These are phyloP conservation scores for Fraxinus americana DNA, from an alignment of 257 asterid species.

Conservation along the genomic window DNA sequence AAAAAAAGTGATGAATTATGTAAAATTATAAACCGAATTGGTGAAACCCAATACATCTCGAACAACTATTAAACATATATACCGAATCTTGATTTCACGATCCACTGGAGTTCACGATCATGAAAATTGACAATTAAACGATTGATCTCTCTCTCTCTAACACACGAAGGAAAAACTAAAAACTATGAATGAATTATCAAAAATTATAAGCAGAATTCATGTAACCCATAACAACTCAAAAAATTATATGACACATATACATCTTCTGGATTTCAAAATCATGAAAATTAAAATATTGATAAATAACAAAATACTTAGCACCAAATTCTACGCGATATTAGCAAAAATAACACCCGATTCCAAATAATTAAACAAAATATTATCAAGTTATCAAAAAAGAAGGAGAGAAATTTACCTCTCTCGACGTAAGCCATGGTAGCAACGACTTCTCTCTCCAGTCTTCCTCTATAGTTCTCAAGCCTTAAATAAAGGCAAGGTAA, in stretches of 20 bases:
- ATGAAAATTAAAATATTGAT: background rate
- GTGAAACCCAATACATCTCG: background rate
- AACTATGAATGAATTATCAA: no score
- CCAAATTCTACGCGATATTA: conserved; percentile 7
- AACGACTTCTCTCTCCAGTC: conserved; percentile 29
- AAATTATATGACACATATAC: background rate
- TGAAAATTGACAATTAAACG: background rate
- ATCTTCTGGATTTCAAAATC: background rate
- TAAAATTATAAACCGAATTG: background rate
- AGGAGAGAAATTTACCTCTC: conserved; percentile 42
- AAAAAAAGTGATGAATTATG: background rate
- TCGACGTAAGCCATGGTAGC: conserved; percentile 77
- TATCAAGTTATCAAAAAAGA: background rate
- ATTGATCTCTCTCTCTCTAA: background rate
- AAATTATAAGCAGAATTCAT: no score
- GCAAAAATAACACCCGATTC: background rate
- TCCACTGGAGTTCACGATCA: conserved; percentile 3
- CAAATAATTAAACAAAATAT: background rate
- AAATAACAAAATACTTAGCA: background rate
- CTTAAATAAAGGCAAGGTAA: conserved; percentile 4
- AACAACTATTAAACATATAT: background rate
- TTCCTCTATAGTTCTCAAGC: conserved; percentile 20
- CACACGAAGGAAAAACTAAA: no score
- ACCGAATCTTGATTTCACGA: conserved; percentile 10
- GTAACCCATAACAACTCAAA: no score